Evolutionary conservation across 2,329 filamentous ascomycete genomes (phyloP).

Genomic region (Colletotrichum endophyticum): DNA sequence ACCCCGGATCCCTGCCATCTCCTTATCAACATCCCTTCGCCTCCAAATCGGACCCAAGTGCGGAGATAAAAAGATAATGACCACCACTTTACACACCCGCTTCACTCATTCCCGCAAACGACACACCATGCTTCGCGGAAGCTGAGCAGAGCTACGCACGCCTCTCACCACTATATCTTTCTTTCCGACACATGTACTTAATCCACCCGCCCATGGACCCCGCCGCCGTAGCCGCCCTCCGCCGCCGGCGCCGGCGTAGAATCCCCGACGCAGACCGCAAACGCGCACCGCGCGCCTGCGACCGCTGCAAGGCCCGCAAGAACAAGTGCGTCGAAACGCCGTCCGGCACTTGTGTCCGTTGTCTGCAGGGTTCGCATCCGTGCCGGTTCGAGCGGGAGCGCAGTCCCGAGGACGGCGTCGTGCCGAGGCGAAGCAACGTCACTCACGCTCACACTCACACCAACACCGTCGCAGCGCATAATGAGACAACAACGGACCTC

Average conservation of each 20-base stretch:
- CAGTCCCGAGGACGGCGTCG: background rate
- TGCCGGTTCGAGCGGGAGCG: slow-evolving; percentile 24
- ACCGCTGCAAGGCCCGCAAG: slow-evolving; percentile 38
- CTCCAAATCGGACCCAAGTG: background rate
- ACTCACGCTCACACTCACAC: too few species aligned
- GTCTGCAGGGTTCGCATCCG: slow-evolving; percentile 25
- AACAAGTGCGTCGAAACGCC: slow-evolving; percentile 35
- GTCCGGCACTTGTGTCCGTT: slow-evolving; percentile 31
- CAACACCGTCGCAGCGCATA: background rate
- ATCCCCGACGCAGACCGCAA: slow-evolving; percentile 38
- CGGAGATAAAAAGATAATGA: background rate
- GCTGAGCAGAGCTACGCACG: background rate
- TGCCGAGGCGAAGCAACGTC: too few species aligned
- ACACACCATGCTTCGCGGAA: background rate
- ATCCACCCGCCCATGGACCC: background rate
- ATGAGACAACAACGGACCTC: background rate
- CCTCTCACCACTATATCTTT: background rate
- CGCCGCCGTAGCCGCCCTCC: background rate
- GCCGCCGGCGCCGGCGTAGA: slow-evolving; percentile 24
- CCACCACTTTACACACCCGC: background rate
- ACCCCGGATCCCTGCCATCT: background rate
- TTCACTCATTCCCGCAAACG: background rate
- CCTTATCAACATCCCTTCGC: background rate
- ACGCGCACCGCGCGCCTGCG: slow-evolving; percentile 35
- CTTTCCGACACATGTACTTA: background rate